Evolutionary conservation across 306 rosid genomes (phyloP).

Genomic region (Castanopsis chinensis): DNA sequence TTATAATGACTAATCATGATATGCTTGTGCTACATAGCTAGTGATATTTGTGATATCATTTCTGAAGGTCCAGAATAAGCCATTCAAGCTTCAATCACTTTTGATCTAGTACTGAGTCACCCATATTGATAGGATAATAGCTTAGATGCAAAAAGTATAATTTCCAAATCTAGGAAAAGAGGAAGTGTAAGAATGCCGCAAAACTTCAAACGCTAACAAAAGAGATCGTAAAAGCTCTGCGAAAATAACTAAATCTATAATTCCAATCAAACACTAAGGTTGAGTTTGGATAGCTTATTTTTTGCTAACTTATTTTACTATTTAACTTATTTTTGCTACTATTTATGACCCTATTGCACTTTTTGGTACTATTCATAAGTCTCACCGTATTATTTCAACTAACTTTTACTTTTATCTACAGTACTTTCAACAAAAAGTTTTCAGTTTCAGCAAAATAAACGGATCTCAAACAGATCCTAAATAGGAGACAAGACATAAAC

Average conservation of each 20-base stretch:
- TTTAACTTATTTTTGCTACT: too few species aligned
- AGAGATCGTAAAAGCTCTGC: background rate
- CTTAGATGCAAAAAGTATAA: background rate
- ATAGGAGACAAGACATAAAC: background rate
- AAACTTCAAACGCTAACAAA: background rate
- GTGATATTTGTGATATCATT: background rate
- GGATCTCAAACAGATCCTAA: too few species aligned
- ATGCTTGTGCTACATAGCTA: background rate
- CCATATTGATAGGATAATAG: background rate
- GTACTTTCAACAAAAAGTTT: too few species aligned
- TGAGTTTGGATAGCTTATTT: too few species aligned
- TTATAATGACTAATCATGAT: background rate
- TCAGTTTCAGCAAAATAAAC: too few species aligned
- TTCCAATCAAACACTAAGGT: background rate
- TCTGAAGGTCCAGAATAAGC: background rate
- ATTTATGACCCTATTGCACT: too few species aligned
- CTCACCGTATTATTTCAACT: too few species aligned
- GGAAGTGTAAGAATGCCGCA: too few species aligned
- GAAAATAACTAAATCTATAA: background rate
- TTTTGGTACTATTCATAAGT: too few species aligned
- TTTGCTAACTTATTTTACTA: too few species aligned
- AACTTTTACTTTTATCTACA: too few species aligned
- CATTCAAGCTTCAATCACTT: background rate
- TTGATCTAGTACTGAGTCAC: background rate
- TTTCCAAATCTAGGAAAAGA: background rate